Evolutionary conservation across 1,284 basidiomycete genomes (phyloP).

Genomic region (Mycosarcoma maydis): DNA sequence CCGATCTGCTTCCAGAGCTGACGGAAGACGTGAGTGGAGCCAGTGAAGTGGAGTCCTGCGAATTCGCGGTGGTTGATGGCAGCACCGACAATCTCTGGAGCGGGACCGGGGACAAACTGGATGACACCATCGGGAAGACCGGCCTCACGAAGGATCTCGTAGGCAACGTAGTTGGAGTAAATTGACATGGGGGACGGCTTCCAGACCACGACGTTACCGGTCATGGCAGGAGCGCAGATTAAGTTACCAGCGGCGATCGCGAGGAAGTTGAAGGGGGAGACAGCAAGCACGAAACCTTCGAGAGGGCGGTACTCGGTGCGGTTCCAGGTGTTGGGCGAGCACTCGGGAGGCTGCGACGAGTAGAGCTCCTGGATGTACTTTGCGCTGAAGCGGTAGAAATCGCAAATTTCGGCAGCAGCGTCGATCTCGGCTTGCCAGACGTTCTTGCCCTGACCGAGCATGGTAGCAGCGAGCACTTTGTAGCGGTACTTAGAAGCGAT

Average conservation of each 20-base stretch:
- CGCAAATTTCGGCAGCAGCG: conserved; percentile 91
- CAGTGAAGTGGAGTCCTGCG: conserved; percentile 94
- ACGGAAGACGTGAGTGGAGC: conserved; percentile 84
- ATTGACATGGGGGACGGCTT: conserved; percentile 96
- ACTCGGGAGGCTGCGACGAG: conserved; percentile 85
- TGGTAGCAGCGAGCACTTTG: conserved; percentile 96
- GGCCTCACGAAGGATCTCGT: conserved; percentile 92
- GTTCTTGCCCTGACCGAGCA: conserved; percentile 99
- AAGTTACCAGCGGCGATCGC: conserved; percentile 63
- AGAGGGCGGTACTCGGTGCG: conserved; percentile 94
- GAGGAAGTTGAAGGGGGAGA: conserved; percentile 95
- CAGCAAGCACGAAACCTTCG: conserved; percentile 95
- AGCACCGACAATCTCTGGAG: conserved; percentile 58
- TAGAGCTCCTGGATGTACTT: conserved; percentile 97
- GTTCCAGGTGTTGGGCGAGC: conserved; percentile 91
- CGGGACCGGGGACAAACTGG: conserved; percentile 83
- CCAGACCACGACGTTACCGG: conserved; percentile 96
- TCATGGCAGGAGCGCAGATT: conserved; percentile 79
- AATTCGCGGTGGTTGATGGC: conserved; percentile 79
- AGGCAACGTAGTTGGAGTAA: conserved; percentile 91
- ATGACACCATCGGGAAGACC: conserved; percentile 93
- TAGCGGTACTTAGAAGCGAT: conserved; percentile 88
- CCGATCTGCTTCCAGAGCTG: conserved; percentile 98
- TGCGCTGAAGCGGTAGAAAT: conserved; percentile 96
- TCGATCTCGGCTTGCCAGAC: conserved; percentile 99